Conservation (phyloP, 768 basidiomycete genomes). For the Russula emetica region DNA sequence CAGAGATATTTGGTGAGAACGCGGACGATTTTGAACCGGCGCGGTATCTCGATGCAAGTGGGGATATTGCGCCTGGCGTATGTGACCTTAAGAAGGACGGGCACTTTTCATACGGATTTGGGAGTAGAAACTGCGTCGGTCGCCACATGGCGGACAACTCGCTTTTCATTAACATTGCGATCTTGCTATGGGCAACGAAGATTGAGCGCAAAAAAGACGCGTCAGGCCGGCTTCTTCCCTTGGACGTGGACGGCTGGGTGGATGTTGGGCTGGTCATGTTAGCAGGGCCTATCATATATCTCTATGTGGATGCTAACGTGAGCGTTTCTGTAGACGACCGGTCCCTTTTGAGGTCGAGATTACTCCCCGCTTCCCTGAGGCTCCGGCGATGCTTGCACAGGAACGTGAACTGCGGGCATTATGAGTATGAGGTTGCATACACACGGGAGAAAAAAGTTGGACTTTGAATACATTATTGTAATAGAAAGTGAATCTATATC, state of each 20-base stretch:
- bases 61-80: background rate
- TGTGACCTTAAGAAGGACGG: conserved; percentile 1
- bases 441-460: too few species aligned
- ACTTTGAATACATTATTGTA: too few species aligned
- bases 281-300: background rate
- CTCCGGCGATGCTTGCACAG: background rate
- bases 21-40: background rate
- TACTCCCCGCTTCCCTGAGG: conserved; percentile 13
- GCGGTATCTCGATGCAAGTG: background rate
- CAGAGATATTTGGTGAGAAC: too few species aligned
- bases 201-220: conserved; percentile 16
- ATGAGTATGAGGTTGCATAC: too few species aligned
- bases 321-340: conserved; percentile 7
- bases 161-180: conserved; percentile 35
- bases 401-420: background rate
- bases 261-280: conserved; percentile 8
- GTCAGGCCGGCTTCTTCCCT: background rate
- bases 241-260: conserved; percentile 5
- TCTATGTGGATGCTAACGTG: background rate
- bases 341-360: conserved; percentile 12
- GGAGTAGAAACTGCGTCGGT: conserved; percentile 21
- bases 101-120: conserved; percentile 32
- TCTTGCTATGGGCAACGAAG: conserved; percentile 30
- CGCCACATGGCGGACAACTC: conserved; percentile 28
- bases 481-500: too few species aligned